Conservation (phyloP, 2,329 filamentous ascomycete genomes). For the Herpotrichia juniperi region DNA sequence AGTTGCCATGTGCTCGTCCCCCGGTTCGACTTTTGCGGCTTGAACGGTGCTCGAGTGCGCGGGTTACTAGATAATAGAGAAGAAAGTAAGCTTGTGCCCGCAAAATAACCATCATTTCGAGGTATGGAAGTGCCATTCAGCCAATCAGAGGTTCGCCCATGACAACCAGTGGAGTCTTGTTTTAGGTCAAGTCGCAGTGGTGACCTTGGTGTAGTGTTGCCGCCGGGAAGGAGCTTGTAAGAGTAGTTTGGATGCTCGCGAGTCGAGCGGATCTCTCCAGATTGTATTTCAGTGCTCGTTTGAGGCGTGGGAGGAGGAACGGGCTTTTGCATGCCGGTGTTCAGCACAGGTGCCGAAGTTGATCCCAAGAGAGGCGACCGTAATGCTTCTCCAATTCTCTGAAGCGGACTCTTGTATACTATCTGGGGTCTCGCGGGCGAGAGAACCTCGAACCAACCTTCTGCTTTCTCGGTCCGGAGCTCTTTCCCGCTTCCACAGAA, state of each 20-base stretch:
- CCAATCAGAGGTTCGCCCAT: conserved; percentile 11
- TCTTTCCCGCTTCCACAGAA: conserved; percentile 14
- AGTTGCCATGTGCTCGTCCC: conserved; percentile 92
- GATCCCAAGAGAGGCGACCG: conserved; percentile 13
- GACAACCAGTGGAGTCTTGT: conserved; percentile 15
- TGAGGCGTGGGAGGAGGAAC: conserved; percentile 5
- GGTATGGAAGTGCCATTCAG: conserved; percentile 10
- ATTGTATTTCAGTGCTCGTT: conserved; percentile 5
- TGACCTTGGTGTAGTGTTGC: conserved; percentile 13
- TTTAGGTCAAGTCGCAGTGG: not conserved
- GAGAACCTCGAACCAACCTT: conserved; percentile 15
- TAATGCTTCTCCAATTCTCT: conserved; percentile 36
- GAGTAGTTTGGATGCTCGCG: conserved; percentile 44
- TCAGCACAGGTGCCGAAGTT: not conserved
- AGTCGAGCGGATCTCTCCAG: conserved; percentile 16
- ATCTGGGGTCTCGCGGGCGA: conserved; percentile 27
- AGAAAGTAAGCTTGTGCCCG: conserved; percentile 41
- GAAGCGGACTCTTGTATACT: conserved; percentile 39
- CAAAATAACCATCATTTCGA: conserved; percentile 24
- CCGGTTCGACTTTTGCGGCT: conserved; percentile 81
- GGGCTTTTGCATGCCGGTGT: not conserved
- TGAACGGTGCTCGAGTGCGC: conserved; percentile 88
- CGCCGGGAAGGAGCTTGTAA: conserved; percentile 28
- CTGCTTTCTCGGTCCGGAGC: conserved; percentile 15
- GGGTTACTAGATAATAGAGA: conserved; percentile 69